phyloP scores from a whole-genome alignment of 2,329 filamentous ascomycete genomes.

The Aspergillus sergii region DNA sequence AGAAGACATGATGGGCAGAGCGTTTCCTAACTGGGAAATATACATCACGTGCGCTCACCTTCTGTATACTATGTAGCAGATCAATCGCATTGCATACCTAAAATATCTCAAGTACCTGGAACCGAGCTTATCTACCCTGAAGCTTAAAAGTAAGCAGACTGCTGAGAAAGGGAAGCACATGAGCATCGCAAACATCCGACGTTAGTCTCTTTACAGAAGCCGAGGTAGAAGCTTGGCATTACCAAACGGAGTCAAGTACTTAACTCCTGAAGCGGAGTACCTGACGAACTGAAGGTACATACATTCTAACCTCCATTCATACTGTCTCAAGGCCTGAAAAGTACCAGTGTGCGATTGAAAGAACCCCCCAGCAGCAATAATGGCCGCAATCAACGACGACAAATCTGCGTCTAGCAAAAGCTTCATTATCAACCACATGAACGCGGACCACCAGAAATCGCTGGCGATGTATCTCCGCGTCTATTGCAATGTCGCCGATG shows the following conservation, averaged over 20 bases:
- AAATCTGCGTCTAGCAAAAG: slow-evolving; percentile 46
- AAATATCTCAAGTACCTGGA: neutral
- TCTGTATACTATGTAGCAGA: neutral
- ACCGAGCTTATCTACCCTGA: neutral
- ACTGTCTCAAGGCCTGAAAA: neutral
- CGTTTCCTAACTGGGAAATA: neutral
- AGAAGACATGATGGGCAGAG: neutral
- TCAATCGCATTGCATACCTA: neutral
- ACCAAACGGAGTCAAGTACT: neutral
- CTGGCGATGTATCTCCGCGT: slow-evolving; percentile 77
- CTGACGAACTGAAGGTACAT: neutral
- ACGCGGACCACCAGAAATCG: slow-evolving; percentile 74
- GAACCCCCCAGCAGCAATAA: neutral
- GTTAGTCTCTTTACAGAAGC: neutral
- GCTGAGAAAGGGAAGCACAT: neutral
- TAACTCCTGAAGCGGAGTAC: slow-evolving; percentile 1
- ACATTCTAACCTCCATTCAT: neutral
- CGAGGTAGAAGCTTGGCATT: slow-evolving; percentile 5
- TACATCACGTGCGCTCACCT: neutral
- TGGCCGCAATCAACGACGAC: neutral
- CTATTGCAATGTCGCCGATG: slow-evolving; percentile 62
- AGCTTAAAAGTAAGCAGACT: neutral
- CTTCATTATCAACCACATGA: slow-evolving; percentile 82
- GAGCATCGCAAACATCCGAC: neutral
- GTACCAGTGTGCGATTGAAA: neutral